Base-by-base conservation (phyloP, 2,329 filamentous ascomycete genomes). In the Emmonsia crescens region DNA sequence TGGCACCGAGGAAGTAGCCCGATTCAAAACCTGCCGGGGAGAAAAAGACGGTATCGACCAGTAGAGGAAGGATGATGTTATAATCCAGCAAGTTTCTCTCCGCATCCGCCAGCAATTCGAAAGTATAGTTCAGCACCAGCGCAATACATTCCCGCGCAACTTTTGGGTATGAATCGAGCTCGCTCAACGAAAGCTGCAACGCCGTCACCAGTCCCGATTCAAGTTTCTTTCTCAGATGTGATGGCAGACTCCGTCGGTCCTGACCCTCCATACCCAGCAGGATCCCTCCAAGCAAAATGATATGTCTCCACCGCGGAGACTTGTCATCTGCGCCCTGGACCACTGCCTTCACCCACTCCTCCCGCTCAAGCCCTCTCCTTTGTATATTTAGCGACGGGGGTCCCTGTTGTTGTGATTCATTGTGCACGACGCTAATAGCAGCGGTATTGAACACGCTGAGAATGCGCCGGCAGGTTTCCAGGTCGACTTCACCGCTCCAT, bases 231-330 rank as follows among this genome's bases (percentile, higher is more conserved):
- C 86, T 81, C 72, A 93, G 79, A 58, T 80, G 74, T 38, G 79
- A 75, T 5, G 86, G 83, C n/a, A 91, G 74, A n/a, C 84, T 83
- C 62, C 82, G 81, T 54, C 85, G 77, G 48, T 86, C 82, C 63
- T 83, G 80, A 19, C 82, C 79, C 66, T 89, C 87, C 70, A 92
- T 87, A 9, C 89, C 91, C 70, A 93, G 82, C 62, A 96, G 75
- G 27, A 96, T 78, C 2, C 91, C 92, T 0, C 86, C 86, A 9
- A 96, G 82, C 5, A 92, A 82, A n/a, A 96, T 78, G 36, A 91
- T 75, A 73, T 96, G 91, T 73, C 91, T 87, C 91, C 91, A 96
- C 69, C 89, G 79, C 21, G 80, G 82, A 74, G 78, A 86, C 67
- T 79, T 80, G 52, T 83, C 84, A 68, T 86, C 82, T 19, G 84